These are phyloP conservation scores for Saprolegnia diclina DNA, from an alignment of 352 stramenopile species.

Conservation along the genomic window DNA sequence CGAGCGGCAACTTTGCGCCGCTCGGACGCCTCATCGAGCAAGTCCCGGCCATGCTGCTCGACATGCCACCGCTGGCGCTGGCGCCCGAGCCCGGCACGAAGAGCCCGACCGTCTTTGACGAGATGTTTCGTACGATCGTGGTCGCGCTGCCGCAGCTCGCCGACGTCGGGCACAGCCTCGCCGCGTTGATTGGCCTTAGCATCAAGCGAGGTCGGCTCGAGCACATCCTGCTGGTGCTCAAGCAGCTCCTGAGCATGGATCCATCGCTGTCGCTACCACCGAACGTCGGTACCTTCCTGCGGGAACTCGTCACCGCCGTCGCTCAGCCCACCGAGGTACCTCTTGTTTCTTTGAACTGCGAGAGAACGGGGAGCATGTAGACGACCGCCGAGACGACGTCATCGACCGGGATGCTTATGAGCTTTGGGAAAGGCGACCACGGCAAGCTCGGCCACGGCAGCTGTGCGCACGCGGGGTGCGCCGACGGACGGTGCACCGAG, in stretches of 20 bases:
- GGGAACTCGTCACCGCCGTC: background rate
- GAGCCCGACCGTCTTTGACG: constrained; percentile 18
- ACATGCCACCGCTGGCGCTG: constrained; percentile 48
- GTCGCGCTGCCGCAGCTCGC: constrained; percentile 28
- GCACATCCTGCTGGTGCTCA: constrained; percentile 43
- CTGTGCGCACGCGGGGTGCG: constrained; percentile 53
- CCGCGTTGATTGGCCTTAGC: constrained; percentile 53
- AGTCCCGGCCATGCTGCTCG: constrained; percentile 50
- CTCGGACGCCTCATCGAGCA: constrained; percentile 45
- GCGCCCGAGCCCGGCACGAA: constrained; percentile 25
- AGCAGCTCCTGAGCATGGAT: constrained; percentile 36
- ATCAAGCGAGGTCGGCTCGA: constrained; percentile 62
- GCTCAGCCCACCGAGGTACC: background rate
- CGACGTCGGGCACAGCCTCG: constrained; percentile 36
- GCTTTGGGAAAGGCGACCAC: constrained; percentile 80
- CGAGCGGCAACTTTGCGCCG: constrained; percentile 33
- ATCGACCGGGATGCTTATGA: constrained; percentile 53
- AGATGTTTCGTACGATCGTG: constrained; percentile 28
- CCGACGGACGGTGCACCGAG: constrained; percentile 75
- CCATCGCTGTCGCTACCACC: background rate
- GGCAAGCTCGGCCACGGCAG: constrained; percentile 75
- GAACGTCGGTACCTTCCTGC: background rate
- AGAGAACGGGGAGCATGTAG: background rate
- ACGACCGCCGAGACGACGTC: constrained; percentile 32
- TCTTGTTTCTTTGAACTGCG: constrained; percentile 31